Evolutionary conservation across 2,329 filamentous ascomycete genomes (phyloP).

Genomic region (Elsinoe fawcettii): DNA sequence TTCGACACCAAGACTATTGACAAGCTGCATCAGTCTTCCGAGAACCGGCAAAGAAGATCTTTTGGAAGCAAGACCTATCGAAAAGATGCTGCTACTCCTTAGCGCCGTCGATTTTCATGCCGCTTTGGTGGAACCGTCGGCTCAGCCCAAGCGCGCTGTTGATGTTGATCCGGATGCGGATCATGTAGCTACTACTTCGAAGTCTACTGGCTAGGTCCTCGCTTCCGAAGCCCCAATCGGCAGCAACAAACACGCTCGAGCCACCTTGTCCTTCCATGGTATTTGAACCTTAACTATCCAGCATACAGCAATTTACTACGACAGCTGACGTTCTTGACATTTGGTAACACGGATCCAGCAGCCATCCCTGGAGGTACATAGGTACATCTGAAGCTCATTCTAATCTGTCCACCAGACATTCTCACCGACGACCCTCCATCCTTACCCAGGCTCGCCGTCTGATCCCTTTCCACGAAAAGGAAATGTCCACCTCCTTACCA

Average conservation of each 20-base stretch:
- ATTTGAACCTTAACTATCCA: neutral
- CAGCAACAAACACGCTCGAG: neutral
- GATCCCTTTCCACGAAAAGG: neutral
- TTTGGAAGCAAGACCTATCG: neutral
- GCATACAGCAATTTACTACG: neutral
- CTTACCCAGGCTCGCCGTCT: neutral
- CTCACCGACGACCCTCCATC: neutral
- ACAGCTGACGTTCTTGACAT: neutral
- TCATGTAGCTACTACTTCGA: neutral
- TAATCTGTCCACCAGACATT: neutral
- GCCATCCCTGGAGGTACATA: neutral
- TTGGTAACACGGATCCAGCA: neutral
- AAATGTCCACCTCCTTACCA: conserved; percentile 1
- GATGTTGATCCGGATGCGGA: neutral
- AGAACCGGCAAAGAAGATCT: no score
- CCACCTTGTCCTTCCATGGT: neutral
- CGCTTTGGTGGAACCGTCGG: neutral
- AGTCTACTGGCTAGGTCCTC: neutral
- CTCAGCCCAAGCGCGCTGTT: neutral
- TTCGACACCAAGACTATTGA: no score
- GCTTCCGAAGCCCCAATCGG: neutral
- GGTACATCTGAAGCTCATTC: neutral
- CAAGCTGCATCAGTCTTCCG: no score
- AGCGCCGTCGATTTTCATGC: neutral
- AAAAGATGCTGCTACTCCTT: neutral